phyloP scores from a whole-genome alignment of 495 filamentous ascomycete genomes.

The Physcia stellaris region DNA sequence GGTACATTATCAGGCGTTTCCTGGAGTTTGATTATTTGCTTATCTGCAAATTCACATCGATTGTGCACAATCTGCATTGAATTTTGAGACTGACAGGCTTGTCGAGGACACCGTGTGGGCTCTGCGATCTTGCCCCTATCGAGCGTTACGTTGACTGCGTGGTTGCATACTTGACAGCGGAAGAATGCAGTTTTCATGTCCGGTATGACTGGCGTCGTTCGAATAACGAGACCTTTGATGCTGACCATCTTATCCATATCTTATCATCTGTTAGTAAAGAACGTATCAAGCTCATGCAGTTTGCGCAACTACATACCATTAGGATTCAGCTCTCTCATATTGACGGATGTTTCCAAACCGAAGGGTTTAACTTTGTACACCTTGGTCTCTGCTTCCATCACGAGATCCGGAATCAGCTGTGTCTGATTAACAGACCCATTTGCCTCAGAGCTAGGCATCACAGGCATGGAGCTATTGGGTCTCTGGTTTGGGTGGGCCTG shows the following conservation, averaged over 20 bases:
- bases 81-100: conserved; percentile 72
- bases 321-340: conserved; percentile 91
- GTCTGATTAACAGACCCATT: conserved; percentile 27
- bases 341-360: conserved; percentile 74
- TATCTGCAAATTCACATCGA: conserved; percentile 86
- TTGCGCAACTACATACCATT: conserved; percentile 34
- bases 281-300: background rate
- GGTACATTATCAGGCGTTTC: conserved; percentile 92
- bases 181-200: conserved; percentile 99
- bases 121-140: conserved; percentile 95
- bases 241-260: conserved; percentile 95
- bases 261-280: conserved; percentile 17
- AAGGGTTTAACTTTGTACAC: conserved; percentile 79
- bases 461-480: conserved; percentile 56
- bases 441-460: conserved; percentile 61
- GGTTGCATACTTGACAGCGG: conserved; percentile 82
- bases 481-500: conserved; percentile 25
- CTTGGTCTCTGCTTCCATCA: conserved; percentile 52
- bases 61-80: conserved; percentile 99
- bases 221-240: conserved; percentile 93
- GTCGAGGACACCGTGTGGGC: conserved; percentile 76
- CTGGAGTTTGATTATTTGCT: conserved; percentile 97
- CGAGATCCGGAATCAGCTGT: conserved; percentile 41
- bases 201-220: conserved; percentile 88
- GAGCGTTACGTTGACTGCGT: conserved; percentile 78